Evolutionary conservation across 2,329 filamentous ascomycete genomes (phyloP).

Genomic region (Fusarium mexicanum): DNA sequence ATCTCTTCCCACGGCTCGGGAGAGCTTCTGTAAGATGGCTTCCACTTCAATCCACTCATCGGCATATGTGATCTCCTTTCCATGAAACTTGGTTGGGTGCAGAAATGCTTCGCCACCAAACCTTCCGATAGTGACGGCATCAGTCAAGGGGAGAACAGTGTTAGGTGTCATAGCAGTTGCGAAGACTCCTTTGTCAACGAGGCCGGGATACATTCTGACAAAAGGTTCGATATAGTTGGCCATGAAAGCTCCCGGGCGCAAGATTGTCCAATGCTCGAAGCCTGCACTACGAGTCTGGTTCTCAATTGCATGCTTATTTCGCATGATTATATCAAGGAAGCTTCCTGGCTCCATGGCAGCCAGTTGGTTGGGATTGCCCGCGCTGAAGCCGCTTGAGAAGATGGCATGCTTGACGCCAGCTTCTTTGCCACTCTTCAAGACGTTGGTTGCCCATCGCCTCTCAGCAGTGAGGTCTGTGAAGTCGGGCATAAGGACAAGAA

Average conservation of each 20-base stretch:
- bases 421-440: constrained; percentile 51
- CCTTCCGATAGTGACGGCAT: constrained; percentile 58
- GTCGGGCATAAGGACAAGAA: constrained; percentile 48
- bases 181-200: constrained; percentile 52
- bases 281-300: constrained; percentile 47
- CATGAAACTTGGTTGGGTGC: constrained; percentile 52
- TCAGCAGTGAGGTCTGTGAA: constrained; percentile 46
- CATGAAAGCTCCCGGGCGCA: constrained; percentile 63
- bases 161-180: constrained; percentile 48
- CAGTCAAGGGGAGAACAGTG: constrained; percentile 54
- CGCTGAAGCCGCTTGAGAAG: constrained; percentile 49
- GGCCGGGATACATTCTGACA: constrained; percentile 51
- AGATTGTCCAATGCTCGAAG: constrained; percentile 57
- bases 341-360: constrained; percentile 40
- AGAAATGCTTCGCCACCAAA: constrained; percentile 56
- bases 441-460: constrained; percentile 42
- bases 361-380: constrained; percentile 44
- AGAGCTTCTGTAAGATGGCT: constrained; percentile 51
- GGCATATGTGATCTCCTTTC: constrained; percentile 52
- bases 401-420: constrained; percentile 51
- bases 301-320: constrained; percentile 56
- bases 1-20: constrained; percentile 46
- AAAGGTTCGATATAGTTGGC: constrained; percentile 58
- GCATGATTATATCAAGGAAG: constrained; percentile 44
- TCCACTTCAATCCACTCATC: constrained; percentile 52